Evolutionary conservation across 352 stramenopile species (phyloP), one percentile per base, ranked within the genome.

Genomic region (Phytopythium montanum): DNA sequence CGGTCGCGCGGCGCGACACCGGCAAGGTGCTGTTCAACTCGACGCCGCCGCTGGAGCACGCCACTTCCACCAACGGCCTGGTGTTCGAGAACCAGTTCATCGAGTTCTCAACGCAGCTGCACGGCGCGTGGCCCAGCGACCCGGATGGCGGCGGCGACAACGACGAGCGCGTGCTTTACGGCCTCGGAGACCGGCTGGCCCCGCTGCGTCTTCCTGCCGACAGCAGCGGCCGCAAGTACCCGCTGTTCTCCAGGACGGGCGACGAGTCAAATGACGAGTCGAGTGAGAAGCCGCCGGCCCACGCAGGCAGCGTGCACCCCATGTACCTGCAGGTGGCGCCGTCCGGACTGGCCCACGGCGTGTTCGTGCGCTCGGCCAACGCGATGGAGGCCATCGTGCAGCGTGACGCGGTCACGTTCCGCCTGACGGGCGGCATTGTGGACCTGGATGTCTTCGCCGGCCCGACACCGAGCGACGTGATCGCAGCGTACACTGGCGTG

Each of bases 51-150:
- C 44, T 68, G 14, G 68, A 87, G n/a, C 62, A 42, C 36, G 38
- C 61, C 5, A 49, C 54, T 1, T 75, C 63, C 4, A 88, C 90
- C 46, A 90, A 76, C 59, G 83, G 83, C 0, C 60, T 92, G 16
- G 70, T 90, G 59, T 96, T 92, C 59, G 75, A 87, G 54, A 94
- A 96, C 61, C 88, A 97, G 66, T 96, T 87, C 56, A 53, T 97
- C 5, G 86, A 97, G 59, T 61, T 97, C 18, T 94, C 87, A 18
- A 95, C 85, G 2, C 72, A 86, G 39, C 61, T 93, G 19, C 33
- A 14, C 25, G 5, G 45, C 25, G 13, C 25, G 16, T 21, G 26
- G 26, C 0, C 12, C 13, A 21, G 68, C 16, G 21, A 23, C 5
- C 49, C 62, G 26, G 34, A 67, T 38, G 63, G 65, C 2, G 51